Percentiles rank a stretch among this genome's conserved stretches.
These are phyloP conservation scores for Ganoderma lingzhi DNA, from an alignment of 1,284 basidiomycete genomes.

Conservation along the genomic window DNA sequence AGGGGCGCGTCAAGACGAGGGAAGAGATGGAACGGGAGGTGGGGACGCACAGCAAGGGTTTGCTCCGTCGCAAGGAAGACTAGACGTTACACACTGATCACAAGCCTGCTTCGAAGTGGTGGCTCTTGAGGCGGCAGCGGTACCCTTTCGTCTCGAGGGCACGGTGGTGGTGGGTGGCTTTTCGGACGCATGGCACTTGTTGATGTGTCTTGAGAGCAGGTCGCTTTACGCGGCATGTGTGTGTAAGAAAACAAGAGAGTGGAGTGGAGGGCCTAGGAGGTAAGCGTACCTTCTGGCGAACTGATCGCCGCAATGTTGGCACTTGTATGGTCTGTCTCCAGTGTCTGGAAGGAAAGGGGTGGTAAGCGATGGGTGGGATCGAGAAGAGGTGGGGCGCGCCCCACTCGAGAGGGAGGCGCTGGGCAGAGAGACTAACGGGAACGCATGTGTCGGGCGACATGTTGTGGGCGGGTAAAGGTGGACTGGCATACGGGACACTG, in stretches of 20 bases:
- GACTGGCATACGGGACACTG: slow-evolving; percentile 84
- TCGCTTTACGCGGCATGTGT: slow-evolving; percentile 57
- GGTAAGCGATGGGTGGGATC: slow-evolving; percentile 31
- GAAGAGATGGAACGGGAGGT: slow-evolving; percentile 30
- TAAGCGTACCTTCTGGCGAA: slow-evolving; percentile 81
- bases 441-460: slow-evolving; percentile 90
- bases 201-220: slow-evolving; percentile 87
- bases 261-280: slow-evolving; percentile 7
- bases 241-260: slow-evolving; percentile 19
- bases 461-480: slow-evolving; percentile 89
- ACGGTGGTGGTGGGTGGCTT: slow-evolving; percentile 59
- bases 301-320: slow-evolving; percentile 88
- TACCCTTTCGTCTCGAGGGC: slow-evolving; percentile 61
- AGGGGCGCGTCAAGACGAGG: slow-evolving; percentile 17
- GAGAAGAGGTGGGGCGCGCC: slow-evolving; percentile 25
- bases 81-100: slow-evolving; percentile 86
- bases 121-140: slow-evolving; percentile 68
- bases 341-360: slow-evolving; percentile 64
- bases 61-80: slow-evolving; percentile 81
- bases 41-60: slow-evolving; percentile 77
- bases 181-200: slow-evolving; percentile 87
- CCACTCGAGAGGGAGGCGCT: slow-evolving; percentile 29
- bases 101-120: slow-evolving; percentile 84
- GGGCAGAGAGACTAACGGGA: slow-evolving; percentile 68
- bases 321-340: slow-evolving; percentile 92